A percentile compares a stretch with the other conserved stretches of the same genome.
These are phyloP conservation scores for Verticillium nubilum DNA, from an alignment of 2,329 filamentous ascomycete genomes.

Conservation along the genomic window DNA sequence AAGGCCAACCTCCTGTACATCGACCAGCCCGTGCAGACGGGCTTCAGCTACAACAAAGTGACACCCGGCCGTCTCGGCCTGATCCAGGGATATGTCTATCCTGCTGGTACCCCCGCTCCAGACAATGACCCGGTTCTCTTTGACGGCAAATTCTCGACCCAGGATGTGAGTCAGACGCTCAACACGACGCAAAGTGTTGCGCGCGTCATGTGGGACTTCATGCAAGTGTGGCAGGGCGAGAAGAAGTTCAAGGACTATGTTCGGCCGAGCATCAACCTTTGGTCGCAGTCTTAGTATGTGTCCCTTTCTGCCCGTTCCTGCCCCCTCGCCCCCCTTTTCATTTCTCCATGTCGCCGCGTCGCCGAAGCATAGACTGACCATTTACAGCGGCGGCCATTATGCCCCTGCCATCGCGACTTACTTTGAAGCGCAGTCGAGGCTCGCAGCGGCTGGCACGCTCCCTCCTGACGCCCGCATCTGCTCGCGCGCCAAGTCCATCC, in stretches of 20 bases:
- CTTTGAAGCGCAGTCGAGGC: constrained; percentile 3
- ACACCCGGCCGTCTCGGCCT: constrained; percentile 33
- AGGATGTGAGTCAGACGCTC: constrained; percentile 9
- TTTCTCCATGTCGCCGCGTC: background rate
- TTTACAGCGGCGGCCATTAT: constrained; percentile 13
- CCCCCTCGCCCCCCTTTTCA: background rate
- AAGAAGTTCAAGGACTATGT: constrained; percentile 43
- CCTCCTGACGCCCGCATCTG: background rate
- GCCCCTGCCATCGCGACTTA: constrained; percentile 11
- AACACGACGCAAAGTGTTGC: constrained; percentile 2
- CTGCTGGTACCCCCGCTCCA: constrained; percentile 19
- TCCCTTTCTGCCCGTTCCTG: no score
- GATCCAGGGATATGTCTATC: constrained; percentile 47
- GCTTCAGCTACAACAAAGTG: constrained; percentile 42
- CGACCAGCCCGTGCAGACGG: constrained; percentile 54
- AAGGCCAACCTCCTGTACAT: constrained; percentile 42
- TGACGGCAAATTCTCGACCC: constrained; percentile 26
- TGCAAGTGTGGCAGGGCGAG: constrained; percentile 7
- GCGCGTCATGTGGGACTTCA: constrained; percentile 1
- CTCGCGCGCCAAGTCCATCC: constrained; percentile 2
- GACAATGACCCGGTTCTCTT: background rate
- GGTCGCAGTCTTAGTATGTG: constrained; percentile 25
- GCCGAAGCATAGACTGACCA: background rate
- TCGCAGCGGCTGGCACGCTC: background rate
- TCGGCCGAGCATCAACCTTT: constrained; percentile 31